Evolutionary conservation across 2,329 filamentous ascomycete genomes (phyloP).

Genomic region (Chaetomiaceae sp.): DNA sequence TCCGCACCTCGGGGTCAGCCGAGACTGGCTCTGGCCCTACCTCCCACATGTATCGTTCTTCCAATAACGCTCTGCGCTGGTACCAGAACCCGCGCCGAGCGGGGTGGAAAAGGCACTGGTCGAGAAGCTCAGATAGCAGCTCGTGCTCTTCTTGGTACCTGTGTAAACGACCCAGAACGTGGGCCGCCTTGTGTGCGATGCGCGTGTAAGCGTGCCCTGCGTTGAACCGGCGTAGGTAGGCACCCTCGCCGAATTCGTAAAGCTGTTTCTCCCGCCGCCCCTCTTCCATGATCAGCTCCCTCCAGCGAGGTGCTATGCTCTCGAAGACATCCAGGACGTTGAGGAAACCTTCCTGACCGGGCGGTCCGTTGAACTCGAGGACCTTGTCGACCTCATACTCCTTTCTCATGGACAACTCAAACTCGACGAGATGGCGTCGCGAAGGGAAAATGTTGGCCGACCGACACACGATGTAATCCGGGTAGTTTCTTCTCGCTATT

Average conservation of each 20-base stretch:
- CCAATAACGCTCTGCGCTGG: conserved; percentile 84
- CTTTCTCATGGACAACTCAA: conserved; percentile 76
- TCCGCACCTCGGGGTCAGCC: conserved; percentile 47
- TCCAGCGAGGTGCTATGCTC: conserved; percentile 75
- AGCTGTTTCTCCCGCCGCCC: conserved; percentile 67
- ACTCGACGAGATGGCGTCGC: conserved; percentile 71
- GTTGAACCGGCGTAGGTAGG: conserved; percentile 82
- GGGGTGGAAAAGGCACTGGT: conserved; percentile 77
- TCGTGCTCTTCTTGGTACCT: conserved; percentile 70
- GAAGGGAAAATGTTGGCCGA: conserved; percentile 84
- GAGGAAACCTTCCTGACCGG: conserved; percentile 58
- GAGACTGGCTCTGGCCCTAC: conserved; percentile 40
- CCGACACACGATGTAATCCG: conserved; percentile 81
- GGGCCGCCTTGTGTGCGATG: conserved; percentile 81
- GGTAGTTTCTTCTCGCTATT: conserved; percentile 81
- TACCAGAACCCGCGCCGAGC: conserved; percentile 88
- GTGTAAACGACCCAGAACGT: conserved; percentile 75
- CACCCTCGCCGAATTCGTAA: conserved; percentile 78
- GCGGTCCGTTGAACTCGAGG: conserved; percentile 70
- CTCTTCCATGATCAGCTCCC: conserved; percentile 63
- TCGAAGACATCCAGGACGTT: conserved; percentile 67
- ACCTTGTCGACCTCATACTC: conserved; percentile 77
- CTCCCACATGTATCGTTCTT: conserved; percentile 88
- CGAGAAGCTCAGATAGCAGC: conserved; percentile 67
- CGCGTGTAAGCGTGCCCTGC: conserved; percentile 91